phyloP scores from a whole-genome alignment of 140 eudicot species.

The Erigeron philadelphicus region DNA sequence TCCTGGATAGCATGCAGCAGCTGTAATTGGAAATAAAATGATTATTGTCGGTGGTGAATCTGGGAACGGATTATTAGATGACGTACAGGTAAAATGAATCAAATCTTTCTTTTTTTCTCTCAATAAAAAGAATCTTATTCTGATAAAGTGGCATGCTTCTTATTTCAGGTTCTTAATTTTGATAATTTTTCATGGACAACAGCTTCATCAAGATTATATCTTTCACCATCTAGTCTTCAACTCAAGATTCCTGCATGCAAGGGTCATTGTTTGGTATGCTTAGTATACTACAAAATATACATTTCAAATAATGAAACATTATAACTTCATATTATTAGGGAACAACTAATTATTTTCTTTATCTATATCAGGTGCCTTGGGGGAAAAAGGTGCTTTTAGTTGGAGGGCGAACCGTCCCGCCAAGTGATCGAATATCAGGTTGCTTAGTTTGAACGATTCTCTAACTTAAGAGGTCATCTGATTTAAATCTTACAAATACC shows the following conservation, averaged over 20 bases:
- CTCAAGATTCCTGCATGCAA: slow-evolving; percentile 94
- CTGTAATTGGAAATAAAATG: slow-evolving; percentile 93
- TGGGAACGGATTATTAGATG: slow-evolving; percentile 69
- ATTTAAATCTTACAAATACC: slow-evolving; percentile 12
- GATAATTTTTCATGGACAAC: slow-evolving; percentile 77
- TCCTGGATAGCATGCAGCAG: slow-evolving; percentile 83
- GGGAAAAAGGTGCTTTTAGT: slow-evolving; percentile 82
- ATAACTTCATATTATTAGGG: background rate
- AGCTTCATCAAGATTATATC: slow-evolving; percentile 84
- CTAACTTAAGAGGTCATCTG: too few species aligned
- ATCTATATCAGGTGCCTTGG: slow-evolving; percentile 68
- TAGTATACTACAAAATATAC: background rate
- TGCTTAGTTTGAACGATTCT: slow-evolving; percentile 15
- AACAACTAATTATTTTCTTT: slow-evolving; percentile 11
- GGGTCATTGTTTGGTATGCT: slow-evolving; percentile 86
- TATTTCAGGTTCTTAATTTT: slow-evolving; percentile 68
- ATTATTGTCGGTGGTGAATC: slow-evolving; percentile 97
- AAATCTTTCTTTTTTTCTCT: slow-evolving; percentile 1
- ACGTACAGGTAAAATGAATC: slow-evolving; percentile 59
- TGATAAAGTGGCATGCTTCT: background rate
- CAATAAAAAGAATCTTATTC: background rate
- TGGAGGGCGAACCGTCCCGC: slow-evolving; percentile 81
- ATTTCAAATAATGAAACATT: background rate
- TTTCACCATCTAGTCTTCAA: slow-evolving; percentile 89
- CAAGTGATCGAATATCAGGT: slow-evolving; percentile 86